Conservation (phyloP, 257 asterid species). For the Parsonsia alboflavescens region DNA sequence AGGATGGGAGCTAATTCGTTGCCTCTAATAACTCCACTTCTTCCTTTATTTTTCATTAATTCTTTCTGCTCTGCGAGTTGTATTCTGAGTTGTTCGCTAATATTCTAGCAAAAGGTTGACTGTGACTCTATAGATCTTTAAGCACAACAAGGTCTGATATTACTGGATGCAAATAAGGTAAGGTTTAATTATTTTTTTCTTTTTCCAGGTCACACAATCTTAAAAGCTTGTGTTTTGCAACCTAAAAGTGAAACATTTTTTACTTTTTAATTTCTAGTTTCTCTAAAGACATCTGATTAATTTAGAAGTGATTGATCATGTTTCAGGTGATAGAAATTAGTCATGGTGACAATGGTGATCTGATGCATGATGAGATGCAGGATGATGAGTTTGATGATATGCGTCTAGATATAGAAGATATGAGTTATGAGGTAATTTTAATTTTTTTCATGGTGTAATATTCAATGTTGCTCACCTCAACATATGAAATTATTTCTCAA, state of each 20-base stretch:
- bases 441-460: too few relatives aligned
- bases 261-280: too few relatives aligned
- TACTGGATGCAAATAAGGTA: neutral
- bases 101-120: neutral
- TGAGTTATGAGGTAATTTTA: conserved; percentile 18
- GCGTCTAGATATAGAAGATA: conserved; percentile 1
- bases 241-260: too few relatives aligned
- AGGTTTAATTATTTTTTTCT: neutral
- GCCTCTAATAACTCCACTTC: too few relatives aligned
- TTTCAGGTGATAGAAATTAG: neutral
- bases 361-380: too few relatives aligned
- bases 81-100: neutral
- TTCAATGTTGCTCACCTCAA: neutral
- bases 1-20: too few relatives aligned
- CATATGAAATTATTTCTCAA: neutral
- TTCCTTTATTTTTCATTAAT: too few relatives aligned
- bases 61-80: too few relatives aligned
- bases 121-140: too few relatives aligned
- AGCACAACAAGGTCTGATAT: neutral
- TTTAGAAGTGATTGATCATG: neutral
- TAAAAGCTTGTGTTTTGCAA: neutral
- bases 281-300: too few relatives aligned
- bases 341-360: neutral
- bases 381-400: neutral
- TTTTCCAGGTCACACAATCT: neutral